A percentile compares a stretch with the other conserved stretches of the same genome.
Conservation (phyloP, 768 basidiomycete species). For the Mycena venus region DNA sequence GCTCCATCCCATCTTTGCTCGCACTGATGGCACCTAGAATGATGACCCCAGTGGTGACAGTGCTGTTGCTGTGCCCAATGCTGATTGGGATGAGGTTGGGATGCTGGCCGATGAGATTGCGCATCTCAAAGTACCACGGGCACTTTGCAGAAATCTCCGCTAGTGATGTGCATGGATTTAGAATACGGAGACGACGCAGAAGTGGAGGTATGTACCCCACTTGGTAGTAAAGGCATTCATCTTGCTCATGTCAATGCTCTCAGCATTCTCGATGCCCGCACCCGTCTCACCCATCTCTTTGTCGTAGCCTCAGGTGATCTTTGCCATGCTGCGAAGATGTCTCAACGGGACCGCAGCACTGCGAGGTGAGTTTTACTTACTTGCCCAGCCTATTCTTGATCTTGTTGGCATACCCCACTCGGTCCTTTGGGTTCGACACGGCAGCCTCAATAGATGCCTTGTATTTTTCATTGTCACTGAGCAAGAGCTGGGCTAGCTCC, state of each 20-base stretch:
- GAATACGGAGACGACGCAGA: background rate
- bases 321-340: background rate
- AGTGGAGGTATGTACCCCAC: background rate
- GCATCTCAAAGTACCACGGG: no score
- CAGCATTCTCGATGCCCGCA: background rate
- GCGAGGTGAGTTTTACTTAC: background rate
- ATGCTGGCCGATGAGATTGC: background rate
- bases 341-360: background rate
- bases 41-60: background rate
- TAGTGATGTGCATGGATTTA: no score
- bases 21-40: background rate
- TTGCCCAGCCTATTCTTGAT: slow-evolving; percentile 3
- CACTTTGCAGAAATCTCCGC: no score
- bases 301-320: background rate
- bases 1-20: background rate
- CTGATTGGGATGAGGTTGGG: background rate
- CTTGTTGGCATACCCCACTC: background rate
- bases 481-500: background rate
- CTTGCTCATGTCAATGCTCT: background rate
- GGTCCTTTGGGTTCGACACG: background rate
- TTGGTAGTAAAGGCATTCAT: background rate
- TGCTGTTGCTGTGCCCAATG: background rate
- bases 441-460: background rate
- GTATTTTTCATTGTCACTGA: background rate
- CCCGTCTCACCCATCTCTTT: background rate